A percentile compares a stretch with the other conserved stretches of the same genome.
These are phyloP conservation scores for Phytophthora kernoviae DNA, from an alignment of 352 stramenopile species.

Conservation along the genomic window DNA sequence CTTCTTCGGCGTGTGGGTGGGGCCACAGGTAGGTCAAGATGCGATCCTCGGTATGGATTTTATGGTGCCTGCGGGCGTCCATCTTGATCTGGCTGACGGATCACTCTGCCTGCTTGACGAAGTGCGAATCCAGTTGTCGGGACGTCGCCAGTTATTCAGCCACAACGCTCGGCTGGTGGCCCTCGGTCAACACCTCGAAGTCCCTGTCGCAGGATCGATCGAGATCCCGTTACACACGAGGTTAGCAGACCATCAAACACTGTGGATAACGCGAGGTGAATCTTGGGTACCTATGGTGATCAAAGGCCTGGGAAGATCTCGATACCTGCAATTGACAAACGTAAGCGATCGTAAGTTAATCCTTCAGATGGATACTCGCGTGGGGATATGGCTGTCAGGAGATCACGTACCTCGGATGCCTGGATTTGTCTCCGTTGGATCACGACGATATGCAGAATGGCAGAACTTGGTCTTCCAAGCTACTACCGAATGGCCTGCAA, in stretches of 20 bases:
- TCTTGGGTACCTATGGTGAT: slow-evolving; percentile 7
- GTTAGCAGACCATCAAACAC: slow-evolving; percentile 1
- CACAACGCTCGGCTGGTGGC: too few species aligned
- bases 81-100: background rate
- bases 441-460: slow-evolving; percentile 3
- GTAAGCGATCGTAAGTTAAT: slow-evolving; percentile 1
- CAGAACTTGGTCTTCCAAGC: slow-evolving; percentile 1
- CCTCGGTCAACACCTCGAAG: too few species aligned
- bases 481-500: background rate
- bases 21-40: slow-evolving; percentile 1
- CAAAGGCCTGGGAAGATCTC: background rate
- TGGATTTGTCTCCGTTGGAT: slow-evolving; percentile 10
- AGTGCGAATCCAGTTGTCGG: too few species aligned
- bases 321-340: slow-evolving; percentile 15
- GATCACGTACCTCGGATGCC: slow-evolving; percentile 8
- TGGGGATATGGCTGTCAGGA: slow-evolving; percentile 10
- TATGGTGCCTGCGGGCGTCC: slow-evolving; percentile 5
- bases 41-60: slow-evolving; percentile 10
- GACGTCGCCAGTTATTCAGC: too few species aligned
- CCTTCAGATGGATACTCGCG: background rate
- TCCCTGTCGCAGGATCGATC: too few species aligned
- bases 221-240: too few species aligned
- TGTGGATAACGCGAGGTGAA: slow-evolving; percentile 9
- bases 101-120: too few species aligned
- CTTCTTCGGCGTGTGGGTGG: slow-evolving; percentile 8